These are phyloP conservation scores for Gliomastix tumulicola DNA, from an alignment of 2,329 filamentous ascomycete species.

Conservation along the genomic window DNA sequence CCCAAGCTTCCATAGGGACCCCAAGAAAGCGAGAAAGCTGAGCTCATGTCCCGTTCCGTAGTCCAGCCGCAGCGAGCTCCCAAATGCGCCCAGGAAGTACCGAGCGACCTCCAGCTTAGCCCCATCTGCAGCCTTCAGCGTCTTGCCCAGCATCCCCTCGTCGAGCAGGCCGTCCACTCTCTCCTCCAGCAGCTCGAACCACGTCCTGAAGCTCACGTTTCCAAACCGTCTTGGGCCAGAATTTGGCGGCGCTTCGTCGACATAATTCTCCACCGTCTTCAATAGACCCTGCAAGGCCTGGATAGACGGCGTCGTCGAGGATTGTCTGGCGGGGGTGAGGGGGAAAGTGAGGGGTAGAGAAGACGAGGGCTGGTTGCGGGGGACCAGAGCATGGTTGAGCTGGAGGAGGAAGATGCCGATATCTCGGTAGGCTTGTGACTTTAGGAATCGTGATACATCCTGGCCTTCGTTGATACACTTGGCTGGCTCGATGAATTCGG, in stretches of 20 bases:
- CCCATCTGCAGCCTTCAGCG: constrained; percentile 20
- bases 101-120: constrained; percentile 62
- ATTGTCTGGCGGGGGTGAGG: constrained; percentile 29
- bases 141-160: constrained; percentile 18
- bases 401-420: constrained; percentile 84
- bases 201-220: constrained; percentile 82
- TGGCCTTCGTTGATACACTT: constrained; percentile 82
- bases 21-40: constrained; percentile 88
- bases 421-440: constrained; percentile 76
- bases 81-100: constrained; percentile 82
- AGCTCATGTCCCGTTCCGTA: constrained; percentile 96
- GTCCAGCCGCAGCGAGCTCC: constrained; percentile 81
- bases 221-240: constrained; percentile 84
- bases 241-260: constrained; percentile 77
- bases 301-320: constrained; percentile 44
- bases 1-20: constrained; percentile 83
- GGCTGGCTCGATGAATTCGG: constrained; percentile 57
- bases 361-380: constrained; percentile 41
- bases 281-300: constrained; percentile 61
- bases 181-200: constrained; percentile 65
- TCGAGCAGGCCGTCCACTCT: constrained; percentile 34
- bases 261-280: constrained; percentile 53
- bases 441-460: constrained; percentile 76
- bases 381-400: constrained; percentile 81
- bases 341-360: constrained; percentile 29